Percentiles rank a stretch among this genome's conserved stretches.
Evolutionary conservation across 192 early-diverging fungal genomes (phyloP).

Genomic region (Endogone sp.): DNA sequence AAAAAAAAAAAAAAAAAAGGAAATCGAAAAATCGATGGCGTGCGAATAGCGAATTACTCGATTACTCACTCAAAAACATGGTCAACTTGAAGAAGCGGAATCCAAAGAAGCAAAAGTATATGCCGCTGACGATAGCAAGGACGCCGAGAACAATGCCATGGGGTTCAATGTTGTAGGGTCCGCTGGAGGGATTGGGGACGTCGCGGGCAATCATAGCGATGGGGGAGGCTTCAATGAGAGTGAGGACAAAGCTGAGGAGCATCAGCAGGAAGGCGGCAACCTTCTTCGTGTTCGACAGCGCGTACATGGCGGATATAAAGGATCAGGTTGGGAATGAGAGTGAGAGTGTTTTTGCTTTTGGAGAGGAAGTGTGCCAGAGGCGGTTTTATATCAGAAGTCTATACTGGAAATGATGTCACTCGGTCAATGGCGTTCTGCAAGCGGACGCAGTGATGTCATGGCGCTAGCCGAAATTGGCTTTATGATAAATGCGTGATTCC

Average conservation of each 20-base stretch:
- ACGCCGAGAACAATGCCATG: neutral
- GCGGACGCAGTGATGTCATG: too few relatives aligned
- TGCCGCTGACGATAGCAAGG: constrained; percentile 1
- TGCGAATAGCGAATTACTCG: constrained; percentile 14
- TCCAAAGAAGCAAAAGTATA: constrained; percentile 23
- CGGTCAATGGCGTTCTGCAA: too few relatives aligned
- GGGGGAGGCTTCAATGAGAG: neutral
- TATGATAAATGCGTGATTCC: too few relatives aligned
- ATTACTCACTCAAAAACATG: constrained; percentile 26
- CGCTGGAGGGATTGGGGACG: neutral
- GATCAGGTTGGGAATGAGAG: too few relatives aligned
- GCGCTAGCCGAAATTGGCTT: too few relatives aligned
- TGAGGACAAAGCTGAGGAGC: neutral
- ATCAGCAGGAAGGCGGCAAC: neutral
- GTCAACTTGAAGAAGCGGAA: constrained; percentile 36
- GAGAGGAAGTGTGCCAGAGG: too few relatives aligned
- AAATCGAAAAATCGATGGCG: neutral
- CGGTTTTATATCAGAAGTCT: too few relatives aligned
- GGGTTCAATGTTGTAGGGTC: neutral
- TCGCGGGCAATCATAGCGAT: neutral
- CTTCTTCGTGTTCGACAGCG: neutral
- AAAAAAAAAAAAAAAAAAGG: too few relatives aligned
- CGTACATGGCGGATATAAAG: neutral
- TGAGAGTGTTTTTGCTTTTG: too few relatives aligned
- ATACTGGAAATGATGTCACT: too few relatives aligned